Evolutionary conservation across 2,329 filamentous ascomycete species (phyloP), one percentile per base, ranked within the genome.

Genomic region (Botryotinia narcissicola): DNA sequence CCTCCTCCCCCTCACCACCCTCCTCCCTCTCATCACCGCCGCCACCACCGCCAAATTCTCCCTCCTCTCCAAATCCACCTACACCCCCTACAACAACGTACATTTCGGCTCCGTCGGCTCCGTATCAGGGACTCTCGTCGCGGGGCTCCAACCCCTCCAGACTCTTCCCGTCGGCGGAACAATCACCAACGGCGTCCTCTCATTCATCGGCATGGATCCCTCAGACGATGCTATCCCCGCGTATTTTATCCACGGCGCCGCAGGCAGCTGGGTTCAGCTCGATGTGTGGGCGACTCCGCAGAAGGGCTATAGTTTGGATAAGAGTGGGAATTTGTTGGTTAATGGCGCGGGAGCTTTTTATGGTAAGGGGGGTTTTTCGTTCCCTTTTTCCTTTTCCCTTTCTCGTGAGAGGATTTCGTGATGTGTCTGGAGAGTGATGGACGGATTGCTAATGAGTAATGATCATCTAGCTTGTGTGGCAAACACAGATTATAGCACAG

Each of bases 231-330:
- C 51, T 32, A 32, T 60, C n/a, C 67, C 51, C 3, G 51, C 67
- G 4, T 70, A 60, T 35, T 46, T 60, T 4, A 70, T 70, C 37
- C 51, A 70, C 51, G 51, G 67, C 12, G 51, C 37, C 1, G 51
- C 48, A 3, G 67, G 67, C 1, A 59, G n/a, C 4, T 70, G 51
- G 67, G 48, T 70, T 0, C 22, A 51, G 35, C 4, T 70, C 0
- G 51, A 59, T 22, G 67, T 70, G 16, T 59, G 67, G 37, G 67
- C 67, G 12, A 32, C 16, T 37, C 67, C 67, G n/a, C 67, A 70
- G 32, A 57, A 16, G 25, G 48, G 48, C 20, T 59, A 70, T 44
- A 44, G 67, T 44, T 42, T 59, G 12, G 46, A 54, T 59, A 12
- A 35, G 35, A 54, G 6, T 32, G 37, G 51, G 37, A 60, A 44